Evolutionary conservation across 106 monocot genomes (phyloP).

Genomic region (Dendrobium huoshanense): DNA sequence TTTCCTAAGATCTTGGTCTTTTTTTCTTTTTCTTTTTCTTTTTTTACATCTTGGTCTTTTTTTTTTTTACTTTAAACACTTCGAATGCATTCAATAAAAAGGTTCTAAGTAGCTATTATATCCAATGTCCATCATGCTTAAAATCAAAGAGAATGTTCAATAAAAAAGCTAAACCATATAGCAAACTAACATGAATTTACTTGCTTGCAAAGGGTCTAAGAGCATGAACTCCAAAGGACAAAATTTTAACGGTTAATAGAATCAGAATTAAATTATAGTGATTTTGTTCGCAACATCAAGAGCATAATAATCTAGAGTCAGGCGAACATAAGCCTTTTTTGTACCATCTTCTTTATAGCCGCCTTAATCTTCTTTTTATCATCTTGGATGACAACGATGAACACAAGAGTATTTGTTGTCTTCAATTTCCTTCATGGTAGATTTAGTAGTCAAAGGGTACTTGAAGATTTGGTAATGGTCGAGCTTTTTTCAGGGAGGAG

Average conservation of each 20-base stretch:
- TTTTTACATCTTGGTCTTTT: no score
- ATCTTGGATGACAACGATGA: slow-evolving; percentile 42
- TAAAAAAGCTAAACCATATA: neutral
- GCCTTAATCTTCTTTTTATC: slow-evolving; percentile 54
- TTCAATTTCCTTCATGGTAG: slow-evolving; percentile 45
- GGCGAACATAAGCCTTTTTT: slow-evolving; percentile 33
- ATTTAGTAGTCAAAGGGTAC: slow-evolving; percentile 33
- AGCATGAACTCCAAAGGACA: neutral
- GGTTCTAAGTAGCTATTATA: no score
- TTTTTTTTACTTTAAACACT: no score
- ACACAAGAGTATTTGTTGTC: slow-evolving; percentile 50
- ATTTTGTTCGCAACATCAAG: slow-evolving; percentile 43
- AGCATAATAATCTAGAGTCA: slow-evolving; percentile 32
- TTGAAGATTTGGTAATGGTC: slow-evolving; percentile 47
- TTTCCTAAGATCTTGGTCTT: no score
- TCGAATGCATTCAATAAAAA: no score
- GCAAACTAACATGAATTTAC: neutral
- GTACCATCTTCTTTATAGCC: slow-evolving; percentile 38
- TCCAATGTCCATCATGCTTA: no score
- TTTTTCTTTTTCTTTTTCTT: no score
- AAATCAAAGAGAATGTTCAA: neutral
- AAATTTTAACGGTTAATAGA: neutral
- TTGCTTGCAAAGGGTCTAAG: neutral
- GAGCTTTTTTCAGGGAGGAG: slow-evolving; percentile 37
- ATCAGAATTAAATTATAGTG: slow-evolving; percentile 19